Conservation (phyloP, 176 grass and related monocot species). For the Oryza coarctata region DNA sequence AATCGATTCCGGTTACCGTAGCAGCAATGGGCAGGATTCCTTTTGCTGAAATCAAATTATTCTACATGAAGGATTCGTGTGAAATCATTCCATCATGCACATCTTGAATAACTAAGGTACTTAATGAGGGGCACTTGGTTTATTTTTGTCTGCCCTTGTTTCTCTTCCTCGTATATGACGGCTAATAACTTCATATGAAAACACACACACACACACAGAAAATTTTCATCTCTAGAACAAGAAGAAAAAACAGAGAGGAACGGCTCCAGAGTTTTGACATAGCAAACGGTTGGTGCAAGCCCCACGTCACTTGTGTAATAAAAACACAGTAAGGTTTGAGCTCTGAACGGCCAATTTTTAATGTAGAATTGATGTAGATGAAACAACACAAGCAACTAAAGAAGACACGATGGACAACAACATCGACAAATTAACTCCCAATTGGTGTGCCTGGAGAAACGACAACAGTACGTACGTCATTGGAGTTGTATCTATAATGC, state of each 20-base stretch:
- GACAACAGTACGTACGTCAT: slow-evolving; percentile 3
- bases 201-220: too few relatives aligned
- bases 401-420: neutral
- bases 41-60: neutral
- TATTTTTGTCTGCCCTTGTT: neutral
- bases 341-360: neutral
- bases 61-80: neutral
- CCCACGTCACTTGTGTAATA: neutral
- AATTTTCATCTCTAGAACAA: neutral
- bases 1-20: neutral
- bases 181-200: neutral
- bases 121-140: neutral
- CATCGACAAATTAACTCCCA: slow-evolving; percentile 9
- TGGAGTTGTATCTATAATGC: neutral
- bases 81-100: neutral
- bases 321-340: neutral
- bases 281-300: neutral
- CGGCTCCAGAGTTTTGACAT: neutral
- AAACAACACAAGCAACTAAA: neutral
- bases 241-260: neutral
- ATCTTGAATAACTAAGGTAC: neutral
- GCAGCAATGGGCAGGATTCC: neutral
- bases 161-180: neutral
- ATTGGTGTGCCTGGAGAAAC: neutral
- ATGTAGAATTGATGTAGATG: neutral